Percentiles rank a stretch among this genome's conserved stretches.
Conservation (phyloP, 768 basidiomycete genomes). For the Rhizopogon rudus region DNA sequence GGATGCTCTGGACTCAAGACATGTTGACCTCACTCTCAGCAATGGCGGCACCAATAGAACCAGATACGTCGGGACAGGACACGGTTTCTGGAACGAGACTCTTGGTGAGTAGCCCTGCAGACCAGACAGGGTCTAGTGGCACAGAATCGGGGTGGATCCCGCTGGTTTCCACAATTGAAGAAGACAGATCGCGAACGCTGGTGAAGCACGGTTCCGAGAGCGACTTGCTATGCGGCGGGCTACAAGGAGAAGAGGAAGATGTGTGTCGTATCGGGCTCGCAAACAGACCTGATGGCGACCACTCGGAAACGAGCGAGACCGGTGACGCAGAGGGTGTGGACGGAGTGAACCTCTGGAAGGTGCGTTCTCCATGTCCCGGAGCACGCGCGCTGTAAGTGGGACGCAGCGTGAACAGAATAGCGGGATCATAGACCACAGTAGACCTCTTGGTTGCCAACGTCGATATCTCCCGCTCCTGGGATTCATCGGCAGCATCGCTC, state of each 20-base stretch:
- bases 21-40: background rate
- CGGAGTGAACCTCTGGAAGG: background rate
- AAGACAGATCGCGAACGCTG: background rate
- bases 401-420: constrained; percentile 7
- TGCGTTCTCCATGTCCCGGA: constrained; percentile 2
- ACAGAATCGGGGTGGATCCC: background rate
- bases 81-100: background rate
- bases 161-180: no score
- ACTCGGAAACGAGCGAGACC: background rate
- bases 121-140: background rate
- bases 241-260: background rate
- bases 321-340: background rate
- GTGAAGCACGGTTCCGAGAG: background rate
- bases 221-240: background rate
- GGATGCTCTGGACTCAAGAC: background rate
- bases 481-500: background rate
- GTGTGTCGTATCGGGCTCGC: background rate
- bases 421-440: constrained; percentile 2
- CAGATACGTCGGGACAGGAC: background rate
- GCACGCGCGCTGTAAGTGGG: constrained; percentile 7
- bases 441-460: background rate
- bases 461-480: background rate
- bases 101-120: background rate
- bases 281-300: background rate
- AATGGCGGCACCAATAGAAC: background rate